A percentile compares a stretch with the other conserved stretches of the same genome.
Evolutionary conservation across 108 stramenopile genomes (phyloP).

Genomic region (Epithemia pelagica): DNA sequence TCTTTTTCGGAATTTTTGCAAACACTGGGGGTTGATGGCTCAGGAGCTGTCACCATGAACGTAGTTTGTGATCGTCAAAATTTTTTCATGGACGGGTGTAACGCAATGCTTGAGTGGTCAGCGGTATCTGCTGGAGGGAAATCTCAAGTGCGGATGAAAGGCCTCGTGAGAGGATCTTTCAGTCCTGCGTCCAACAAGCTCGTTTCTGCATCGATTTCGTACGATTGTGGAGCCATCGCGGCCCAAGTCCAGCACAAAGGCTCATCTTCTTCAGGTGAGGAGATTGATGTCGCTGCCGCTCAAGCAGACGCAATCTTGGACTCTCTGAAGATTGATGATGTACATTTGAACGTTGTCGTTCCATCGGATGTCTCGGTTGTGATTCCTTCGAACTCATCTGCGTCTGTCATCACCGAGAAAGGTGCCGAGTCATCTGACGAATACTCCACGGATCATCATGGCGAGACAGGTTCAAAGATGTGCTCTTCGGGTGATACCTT

Average conservation of each 20-base stretch:
- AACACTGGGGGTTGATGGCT: conserved; percentile 26
- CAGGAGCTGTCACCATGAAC: conserved; percentile 24
- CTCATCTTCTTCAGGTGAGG: conserved; percentile 26
- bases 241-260: conserved; percentile 8
- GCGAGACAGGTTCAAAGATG: background rate
- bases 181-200: conserved; percentile 84
- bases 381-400: conserved; percentile 11
- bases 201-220: conserved; percentile 53
- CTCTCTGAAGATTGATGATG: conserved; percentile 47
- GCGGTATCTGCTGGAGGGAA: conserved; percentile 40
- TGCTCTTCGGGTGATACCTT: background rate
- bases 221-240: conserved; percentile 13
- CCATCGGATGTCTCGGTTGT: conserved; percentile 20
- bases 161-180: conserved; percentile 51
- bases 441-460: background rate
- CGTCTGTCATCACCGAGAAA: conserved; percentile 2
- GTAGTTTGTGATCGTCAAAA: conserved; percentile 63
- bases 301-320: conserved; percentile 75
- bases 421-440: conserved; percentile 24
- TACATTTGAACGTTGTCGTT: conserved; percentile 20
- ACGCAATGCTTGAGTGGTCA: conserved; percentile 61
- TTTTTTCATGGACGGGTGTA: conserved; percentile 76
- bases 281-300: conserved; percentile 39
- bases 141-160: conserved; percentile 49
- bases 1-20: conserved; percentile 47